These are phyloP conservation scores for Hypoxylon perforatum DNA, from an alignment of 495 filamentous ascomycete genomes.

Conservation along the genomic window DNA sequence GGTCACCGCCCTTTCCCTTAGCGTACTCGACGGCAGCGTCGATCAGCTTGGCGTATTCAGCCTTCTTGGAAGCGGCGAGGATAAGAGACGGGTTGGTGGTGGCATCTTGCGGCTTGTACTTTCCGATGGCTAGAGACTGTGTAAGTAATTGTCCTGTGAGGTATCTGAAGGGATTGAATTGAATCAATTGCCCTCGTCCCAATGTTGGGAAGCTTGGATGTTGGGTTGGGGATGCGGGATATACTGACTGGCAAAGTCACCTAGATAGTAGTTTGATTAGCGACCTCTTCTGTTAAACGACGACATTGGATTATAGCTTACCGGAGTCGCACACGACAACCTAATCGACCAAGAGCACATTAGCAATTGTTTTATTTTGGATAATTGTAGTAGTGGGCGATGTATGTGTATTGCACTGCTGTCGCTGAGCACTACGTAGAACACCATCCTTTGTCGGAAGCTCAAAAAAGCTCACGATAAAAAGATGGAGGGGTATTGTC, in stretches of 20 bases:
- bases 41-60: slow-evolving; percentile 93
- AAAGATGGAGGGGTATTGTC: slow-evolving; percentile 48
- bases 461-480: slow-evolving; percentile 40
- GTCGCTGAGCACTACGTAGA: slow-evolving; percentile 1
- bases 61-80: slow-evolving; percentile 96
- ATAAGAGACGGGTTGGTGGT: slow-evolving; percentile 99
- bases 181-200: slow-evolving; percentile 3
- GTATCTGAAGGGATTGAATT: background rate
- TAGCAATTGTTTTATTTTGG: slow-evolving; percentile 31
- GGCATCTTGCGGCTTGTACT: slow-evolving; percentile 99
- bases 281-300: slow-evolving; percentile 21
- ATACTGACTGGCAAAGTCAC: slow-evolving; percentile 82
- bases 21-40: slow-evolving; percentile 87
- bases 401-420: slow-evolving; percentile 13
- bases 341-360: slow-evolving; percentile 54
- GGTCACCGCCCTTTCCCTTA: slow-evolving; percentile 73
- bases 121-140: slow-evolving; percentile 80
- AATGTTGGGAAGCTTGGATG: background rate
- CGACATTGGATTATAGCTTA: slow-evolving; percentile 57
- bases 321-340: slow-evolving; percentile 97
- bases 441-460: slow-evolving; percentile 16
- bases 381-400: background rate
- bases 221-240: slow-evolving; percentile 32
- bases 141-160: slow-evolving; percentile 44
- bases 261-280: slow-evolving; percentile 53